Conservation (phyloP, 345 rosid species). For the Linum usitatissimum region DNA sequence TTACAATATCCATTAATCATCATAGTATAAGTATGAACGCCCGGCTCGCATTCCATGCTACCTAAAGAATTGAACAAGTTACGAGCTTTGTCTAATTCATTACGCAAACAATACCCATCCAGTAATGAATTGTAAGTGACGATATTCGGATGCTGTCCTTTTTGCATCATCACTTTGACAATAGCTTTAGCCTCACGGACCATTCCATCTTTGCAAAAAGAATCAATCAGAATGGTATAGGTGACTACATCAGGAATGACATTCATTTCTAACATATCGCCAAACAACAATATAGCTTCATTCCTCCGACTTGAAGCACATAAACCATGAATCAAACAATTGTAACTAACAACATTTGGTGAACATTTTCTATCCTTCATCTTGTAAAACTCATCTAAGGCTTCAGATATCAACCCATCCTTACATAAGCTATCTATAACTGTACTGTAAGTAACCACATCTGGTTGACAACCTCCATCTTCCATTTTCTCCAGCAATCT, state of each 20-base stretch:
- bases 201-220: not conserved
- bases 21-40: not conserved
- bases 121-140: not conserved
- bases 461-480: slow-evolving; percentile 9
- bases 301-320: not conserved
- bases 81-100: not conserved
- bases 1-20: slow-evolving; percentile 9
- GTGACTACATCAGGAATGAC: not conserved
- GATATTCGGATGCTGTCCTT: not conserved
- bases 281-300: not conserved
- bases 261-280: not conserved
- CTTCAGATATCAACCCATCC: slow-evolving; percentile 15
- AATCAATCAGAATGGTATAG: not conserved
- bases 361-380: slow-evolving; percentile 15
- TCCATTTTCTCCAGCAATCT: not conserved
- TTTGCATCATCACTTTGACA: not conserved
- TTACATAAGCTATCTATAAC: slow-evolving; percentile 26
- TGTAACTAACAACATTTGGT: slow-evolving; percentile 23
- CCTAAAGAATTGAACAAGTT: not conserved
- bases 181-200: slow-evolving; percentile 1
- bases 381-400: slow-evolving; percentile 12
- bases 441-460: slow-evolving; percentile 12
- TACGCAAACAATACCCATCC: not conserved
- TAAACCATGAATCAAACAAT: slow-evolving; percentile 15
- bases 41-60: not conserved